These are phyloP conservation scores for Fusarium sp. DNA, from an alignment of 2,329 filamentous ascomycete species.

Conservation along the genomic window DNA sequence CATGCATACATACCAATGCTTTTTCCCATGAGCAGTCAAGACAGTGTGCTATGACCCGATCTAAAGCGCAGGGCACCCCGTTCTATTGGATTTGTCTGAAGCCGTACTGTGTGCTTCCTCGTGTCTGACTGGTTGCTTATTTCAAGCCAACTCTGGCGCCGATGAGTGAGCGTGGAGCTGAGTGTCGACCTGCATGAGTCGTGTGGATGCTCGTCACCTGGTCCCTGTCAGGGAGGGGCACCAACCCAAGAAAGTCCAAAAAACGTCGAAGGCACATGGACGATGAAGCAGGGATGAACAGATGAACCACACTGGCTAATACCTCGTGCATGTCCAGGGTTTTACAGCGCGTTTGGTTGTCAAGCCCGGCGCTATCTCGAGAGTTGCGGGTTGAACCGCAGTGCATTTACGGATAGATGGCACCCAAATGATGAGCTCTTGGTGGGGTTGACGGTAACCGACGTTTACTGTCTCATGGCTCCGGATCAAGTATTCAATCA, in stretches of 20 bases:
- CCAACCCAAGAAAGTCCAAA: constrained; percentile 24
- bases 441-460: constrained; percentile 26
- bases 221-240: constrained; percentile 32
- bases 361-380: constrained; percentile 47
- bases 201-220: constrained; percentile 37
- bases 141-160: constrained; percentile 34
- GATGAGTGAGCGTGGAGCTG: constrained; percentile 37
- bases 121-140: constrained; percentile 38
- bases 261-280: constrained; percentile 25
- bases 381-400: constrained; percentile 52
- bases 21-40: constrained; percentile 16
- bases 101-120: constrained; percentile 34
- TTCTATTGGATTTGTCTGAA: constrained; percentile 39
- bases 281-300: constrained; percentile 32
- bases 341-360: constrained; percentile 40
- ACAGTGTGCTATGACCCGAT: constrained; percentile 39
- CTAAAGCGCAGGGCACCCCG: constrained; percentile 43
- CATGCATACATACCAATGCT: constrained; percentile 21
- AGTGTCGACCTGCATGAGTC: constrained; percentile 41
- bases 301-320: constrained; percentile 20
- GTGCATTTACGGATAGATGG: constrained; percentile 47
- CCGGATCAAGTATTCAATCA: constrained; percentile 1
- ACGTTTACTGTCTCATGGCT: constrained; percentile 18
- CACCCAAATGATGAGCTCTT: constrained; percentile 29
- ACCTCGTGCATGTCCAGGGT: constrained; percentile 38